Conservation (phyloP, 148 eudicot species). For the Chenopodium album region DNA sequence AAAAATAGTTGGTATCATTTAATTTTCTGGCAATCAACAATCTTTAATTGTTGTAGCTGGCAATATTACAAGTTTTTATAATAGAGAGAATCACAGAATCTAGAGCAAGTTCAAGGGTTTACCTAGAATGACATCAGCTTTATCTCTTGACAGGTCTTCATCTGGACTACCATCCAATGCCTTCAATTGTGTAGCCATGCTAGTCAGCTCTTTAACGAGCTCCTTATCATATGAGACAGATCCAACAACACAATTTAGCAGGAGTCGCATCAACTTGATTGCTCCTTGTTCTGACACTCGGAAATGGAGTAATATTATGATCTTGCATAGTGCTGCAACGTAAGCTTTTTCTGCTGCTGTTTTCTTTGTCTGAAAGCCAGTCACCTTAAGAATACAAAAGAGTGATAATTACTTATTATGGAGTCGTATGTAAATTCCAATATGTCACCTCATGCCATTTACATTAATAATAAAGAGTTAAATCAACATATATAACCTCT, state of each 20-base stretch:
- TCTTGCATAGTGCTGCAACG: conserved; percentile 63
- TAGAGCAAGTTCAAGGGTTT: conserved; percentile 23
- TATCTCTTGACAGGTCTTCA: conserved; percentile 52
- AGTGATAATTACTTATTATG: conserved; percentile 10
- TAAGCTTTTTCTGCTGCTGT: conserved; percentile 80
- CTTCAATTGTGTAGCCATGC: conserved; percentile 61
- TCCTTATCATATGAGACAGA: conserved; percentile 73
- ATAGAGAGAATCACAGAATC: background rate
- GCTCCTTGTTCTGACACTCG: conserved; percentile 66
- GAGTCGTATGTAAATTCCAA: background rate
- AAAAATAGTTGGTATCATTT: background rate
- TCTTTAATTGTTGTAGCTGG: too few species aligned
- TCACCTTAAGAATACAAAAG: conserved; percentile 39
- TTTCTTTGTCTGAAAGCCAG: conserved; percentile 59
- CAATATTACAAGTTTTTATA: background rate
- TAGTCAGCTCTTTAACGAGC: conserved; percentile 60
- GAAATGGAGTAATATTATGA: conserved; percentile 58
- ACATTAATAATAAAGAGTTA: background rate
- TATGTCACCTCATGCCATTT: background rate
- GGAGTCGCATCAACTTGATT: conserved; percentile 63
- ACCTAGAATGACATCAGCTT: conserved; percentile 60
- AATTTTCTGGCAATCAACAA: background rate
- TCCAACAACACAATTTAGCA: conserved; percentile 48
- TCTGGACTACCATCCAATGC: conserved; percentile 60
- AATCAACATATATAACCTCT: background rate